A percentile compares a stretch with the other conserved stretches of the same genome.
These are phyloP conservation scores for Candida ponderosae DNA, from an alignment of 805 yeast genomes.

Conservation along the genomic window DNA sequence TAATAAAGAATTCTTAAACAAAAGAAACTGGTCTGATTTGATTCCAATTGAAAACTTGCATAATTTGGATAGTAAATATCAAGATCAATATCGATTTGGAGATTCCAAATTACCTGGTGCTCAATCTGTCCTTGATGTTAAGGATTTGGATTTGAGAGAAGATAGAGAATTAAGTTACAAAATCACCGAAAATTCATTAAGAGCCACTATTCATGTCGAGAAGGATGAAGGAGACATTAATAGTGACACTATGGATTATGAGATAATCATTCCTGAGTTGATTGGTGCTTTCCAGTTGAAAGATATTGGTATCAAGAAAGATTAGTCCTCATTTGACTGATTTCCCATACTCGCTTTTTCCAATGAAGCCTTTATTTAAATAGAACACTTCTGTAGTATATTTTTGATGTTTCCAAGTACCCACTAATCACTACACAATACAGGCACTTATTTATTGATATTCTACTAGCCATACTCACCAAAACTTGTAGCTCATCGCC, in stretches of 20 bases:
- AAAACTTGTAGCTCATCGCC: too few relatives aligned
- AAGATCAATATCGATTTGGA: slow-evolving; percentile 6
- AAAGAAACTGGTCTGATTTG: slow-evolving; percentile 67
- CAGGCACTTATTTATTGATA: too few relatives aligned
- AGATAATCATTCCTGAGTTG: slow-evolving; percentile 61
- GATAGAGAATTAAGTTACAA: slow-evolving; percentile 43
- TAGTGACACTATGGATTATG: slow-evolving; percentile 57
- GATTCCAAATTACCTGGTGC: too few relatives aligned
- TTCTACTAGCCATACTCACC: too few relatives aligned
- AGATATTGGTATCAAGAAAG: slow-evolving; percentile 12
- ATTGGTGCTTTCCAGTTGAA: slow-evolving; percentile 11
- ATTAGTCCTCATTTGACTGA: too few relatives aligned
- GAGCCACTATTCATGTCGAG: slow-evolving; percentile 71
- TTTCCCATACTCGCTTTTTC: too few relatives aligned
- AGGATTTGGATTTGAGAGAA: slow-evolving; percentile 10
- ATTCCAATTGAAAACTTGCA: slow-evolving; percentile 39
- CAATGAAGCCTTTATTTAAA: too few relatives aligned
- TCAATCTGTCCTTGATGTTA: slow-evolving; percentile 14
- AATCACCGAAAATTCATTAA: slow-evolving; percentile 45
- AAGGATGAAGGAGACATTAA: slow-evolving; percentile 38
- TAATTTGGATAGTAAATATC: neutral
- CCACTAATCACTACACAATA: too few relatives aligned
- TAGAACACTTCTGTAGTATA: too few relatives aligned
- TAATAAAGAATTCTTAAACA: slow-evolving; percentile 51
- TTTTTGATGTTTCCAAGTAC: too few relatives aligned